phyloP scores from a whole-genome alignment of 805 yeast genomes.

The Yamadazyma takamatsuzukensis region DNA sequence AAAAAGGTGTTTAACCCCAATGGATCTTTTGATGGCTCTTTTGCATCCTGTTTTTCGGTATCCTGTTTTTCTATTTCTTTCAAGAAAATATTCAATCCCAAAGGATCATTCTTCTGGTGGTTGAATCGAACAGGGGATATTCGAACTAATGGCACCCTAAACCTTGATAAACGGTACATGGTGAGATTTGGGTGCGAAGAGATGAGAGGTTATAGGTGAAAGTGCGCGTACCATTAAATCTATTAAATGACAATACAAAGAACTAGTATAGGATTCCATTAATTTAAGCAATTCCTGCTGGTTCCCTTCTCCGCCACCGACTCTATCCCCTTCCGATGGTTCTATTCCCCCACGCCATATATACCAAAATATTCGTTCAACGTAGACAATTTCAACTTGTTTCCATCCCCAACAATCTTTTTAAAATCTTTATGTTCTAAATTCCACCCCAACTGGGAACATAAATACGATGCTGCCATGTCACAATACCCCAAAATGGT shows the following conservation, averaged over 20 bases:
- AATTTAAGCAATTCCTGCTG: too few relatives aligned
- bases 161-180: too few relatives aligned
- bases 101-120: conserved; percentile 2
- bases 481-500: conserved; percentile 39
- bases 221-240: too few relatives aligned
- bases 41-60: background rate
- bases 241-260: too few relatives aligned
- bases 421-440: conserved; percentile 27
- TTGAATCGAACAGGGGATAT: background rate
- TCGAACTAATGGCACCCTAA: too few relatives aligned
- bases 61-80: conserved; percentile 1
- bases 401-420: conserved; percentile 14
- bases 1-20: conserved; percentile 3
- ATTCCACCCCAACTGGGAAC: conserved; percentile 32
- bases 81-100: conserved; percentile 2
- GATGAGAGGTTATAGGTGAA: too few relatives aligned
- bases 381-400: conserved; percentile 4
- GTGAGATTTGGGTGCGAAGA: too few relatives aligned
- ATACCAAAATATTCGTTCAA: conserved; percentile 7
- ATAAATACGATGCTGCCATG: conserved; percentile 33
- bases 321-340: too few relatives aligned
- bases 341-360: too few relatives aligned
- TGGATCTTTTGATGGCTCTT: conserved; percentile 2
- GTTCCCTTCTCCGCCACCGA: too few relatives aligned
- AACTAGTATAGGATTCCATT: too few relatives aligned